phyloP scores from a whole-genome alignment of 305 asterid genomes.

The Fraxinus latifolia region DNA sequence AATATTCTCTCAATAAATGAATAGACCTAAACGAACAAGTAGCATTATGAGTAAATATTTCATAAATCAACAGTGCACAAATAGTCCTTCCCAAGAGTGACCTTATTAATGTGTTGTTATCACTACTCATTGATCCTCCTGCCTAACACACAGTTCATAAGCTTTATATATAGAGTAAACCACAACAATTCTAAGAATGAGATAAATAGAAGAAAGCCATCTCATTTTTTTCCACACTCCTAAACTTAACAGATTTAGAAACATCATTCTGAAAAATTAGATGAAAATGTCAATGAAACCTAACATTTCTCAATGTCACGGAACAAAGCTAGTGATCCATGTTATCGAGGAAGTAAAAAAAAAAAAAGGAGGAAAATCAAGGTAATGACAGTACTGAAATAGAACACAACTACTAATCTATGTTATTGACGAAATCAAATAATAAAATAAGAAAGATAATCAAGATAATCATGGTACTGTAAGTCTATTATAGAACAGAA shows the following conservation, averaged over 20 bases:
- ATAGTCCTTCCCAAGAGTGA: background rate
- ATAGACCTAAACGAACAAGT: slow-evolving; percentile 12
- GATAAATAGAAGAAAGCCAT: background rate
- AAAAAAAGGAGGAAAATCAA: background rate
- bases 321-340: background rate
- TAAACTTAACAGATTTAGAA: background rate
- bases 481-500: background rate
- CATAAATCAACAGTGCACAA: background rate
- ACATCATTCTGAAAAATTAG: background rate
- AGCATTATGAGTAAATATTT: background rate
- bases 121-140: background rate
- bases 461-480: background rate
- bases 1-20: slow-evolving; percentile 16
- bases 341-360: background rate
- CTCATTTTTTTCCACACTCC: background rate
- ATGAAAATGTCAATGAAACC: background rate
- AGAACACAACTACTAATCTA: background rate
- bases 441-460: background rate
- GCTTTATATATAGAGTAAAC: background rate
- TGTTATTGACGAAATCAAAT: background rate
- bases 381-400: background rate
- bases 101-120: background rate
- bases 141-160: background rate
- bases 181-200: background rate
- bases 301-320: background rate